Conservation (phyloP, 2,329 filamentous ascomycete species). For the Pezicula rhizophila region DNA sequence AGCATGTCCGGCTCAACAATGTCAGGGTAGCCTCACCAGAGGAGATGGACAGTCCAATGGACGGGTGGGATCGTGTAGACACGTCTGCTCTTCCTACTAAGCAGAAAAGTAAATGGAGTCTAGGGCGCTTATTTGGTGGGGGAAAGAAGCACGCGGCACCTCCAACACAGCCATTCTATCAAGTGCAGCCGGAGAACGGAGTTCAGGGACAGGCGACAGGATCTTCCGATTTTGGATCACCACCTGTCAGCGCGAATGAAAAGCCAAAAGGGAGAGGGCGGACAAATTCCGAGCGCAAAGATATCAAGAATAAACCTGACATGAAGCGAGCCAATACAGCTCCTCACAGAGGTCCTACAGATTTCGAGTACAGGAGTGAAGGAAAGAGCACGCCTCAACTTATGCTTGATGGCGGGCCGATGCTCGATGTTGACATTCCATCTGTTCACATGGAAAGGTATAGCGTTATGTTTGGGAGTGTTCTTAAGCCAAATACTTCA, state of each 20-base stretch:
- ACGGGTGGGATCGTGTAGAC: constrained; percentile 2
- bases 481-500: constrained; percentile 45
- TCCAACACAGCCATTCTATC: constrained; percentile 22
- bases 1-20: not conserved
- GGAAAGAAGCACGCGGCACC: constrained; percentile 30
- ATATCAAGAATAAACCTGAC: constrained; percentile 16
- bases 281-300: constrained; percentile 18
- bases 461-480: constrained; percentile 83
- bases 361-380: constrained; percentile 15
- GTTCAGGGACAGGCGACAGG: constrained; percentile 5
- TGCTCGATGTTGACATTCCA: constrained; percentile 76
- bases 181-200: constrained; percentile 19
- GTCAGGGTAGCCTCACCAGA: constrained; percentile 16
- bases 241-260: constrained; percentile 6
- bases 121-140: constrained; percentile 43
- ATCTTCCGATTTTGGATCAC: constrained; percentile 4
- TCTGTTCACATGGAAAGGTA: constrained; percentile 78
- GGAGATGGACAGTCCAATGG: constrained; percentile 13
- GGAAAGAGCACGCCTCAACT: constrained; percentile 18
- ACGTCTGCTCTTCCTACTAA: constrained; percentile 9
- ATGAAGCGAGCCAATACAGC: constrained; percentile 21
- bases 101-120: constrained; percentile 52
- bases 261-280: constrained; percentile 13
- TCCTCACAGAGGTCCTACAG: constrained; percentile 20
- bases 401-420: constrained; percentile 18